Base-by-base conservation (phyloP, 345 rosid species). In the Brassica rapa region DNA sequence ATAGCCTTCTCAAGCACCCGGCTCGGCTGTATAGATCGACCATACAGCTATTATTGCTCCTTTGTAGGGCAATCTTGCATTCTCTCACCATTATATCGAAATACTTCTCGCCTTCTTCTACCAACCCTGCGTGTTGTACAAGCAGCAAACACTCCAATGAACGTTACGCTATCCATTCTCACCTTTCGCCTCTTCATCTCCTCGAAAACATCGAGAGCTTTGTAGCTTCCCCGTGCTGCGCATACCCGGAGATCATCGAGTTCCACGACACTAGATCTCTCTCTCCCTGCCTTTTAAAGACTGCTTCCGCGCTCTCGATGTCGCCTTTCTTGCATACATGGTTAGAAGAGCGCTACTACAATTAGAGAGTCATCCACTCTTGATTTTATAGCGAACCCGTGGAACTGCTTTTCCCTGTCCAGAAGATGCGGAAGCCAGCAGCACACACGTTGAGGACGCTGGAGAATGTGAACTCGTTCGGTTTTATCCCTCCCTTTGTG, bases 1-100 rank as follows among this genome's bases (percentile, higher is more conserved):
- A 87, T 85, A 66, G 97, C 93, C 80, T 88, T 92, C 67, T 83
- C 84, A 37, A 94, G 86, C 88, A 81, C 63, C 97, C 98, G 15
- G 96, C 96, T 64, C 97, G 86, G 83, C 97, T 83, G 74, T 88
- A 92, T 49, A 94, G 86, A 87, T 94, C 96, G 39, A 94, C 94
- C 93, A 92, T 84, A 85, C 97, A 90, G 75, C 95, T 89, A 79
- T 87, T 85, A 78, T n/a, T 87, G 93, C 81, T 92, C 97, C 89
- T 87, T 85, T 68, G 87, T 88, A 46, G 95, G 93, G 77, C 70
- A 78, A 94, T 88, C 11, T 80, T 75, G 80, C 81, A 77, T 35
- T 87, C 81, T 62, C 83, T 82, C 25, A 88, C 85, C 97, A 92
- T 94, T 79, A 84, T 80, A 62, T 87, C 77, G 37, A 84, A 92